These are phyloP conservation scores for Candida broadrunensis DNA, from an alignment of 805 yeast species.

Conservation along the genomic window DNA sequence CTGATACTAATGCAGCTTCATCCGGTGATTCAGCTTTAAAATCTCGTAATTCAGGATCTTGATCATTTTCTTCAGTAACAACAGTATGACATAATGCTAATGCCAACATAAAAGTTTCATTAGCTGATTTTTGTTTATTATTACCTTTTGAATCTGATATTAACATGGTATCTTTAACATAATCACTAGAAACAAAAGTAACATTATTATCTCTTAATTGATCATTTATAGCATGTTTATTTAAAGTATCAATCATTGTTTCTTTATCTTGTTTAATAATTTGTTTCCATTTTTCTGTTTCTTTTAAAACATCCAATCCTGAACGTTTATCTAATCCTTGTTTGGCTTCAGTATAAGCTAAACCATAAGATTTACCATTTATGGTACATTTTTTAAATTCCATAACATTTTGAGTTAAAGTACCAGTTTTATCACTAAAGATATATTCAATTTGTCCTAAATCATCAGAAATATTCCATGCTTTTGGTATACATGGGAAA, in stretches of 20 bases:
- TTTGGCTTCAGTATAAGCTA: constrained; percentile 75
- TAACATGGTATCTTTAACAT: constrained; percentile 48
- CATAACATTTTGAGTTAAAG: constrained; percentile 80
- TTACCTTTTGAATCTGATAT: constrained; percentile 22
- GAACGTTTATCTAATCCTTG: constrained; percentile 66
- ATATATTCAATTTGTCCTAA: constrained; percentile 80
- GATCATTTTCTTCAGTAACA: constrained; percentile 50
- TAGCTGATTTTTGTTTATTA: constrained; percentile 40
- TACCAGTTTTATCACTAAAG: constrained; percentile 83
- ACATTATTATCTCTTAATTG: constrained; percentile 49
- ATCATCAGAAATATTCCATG: constrained; percentile 84
- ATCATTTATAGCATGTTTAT: constrained; percentile 32
- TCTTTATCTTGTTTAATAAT: constrained; percentile 41
- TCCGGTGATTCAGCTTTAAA: constrained; percentile 84
- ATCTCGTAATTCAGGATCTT: constrained; percentile 39
- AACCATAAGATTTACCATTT: constrained; percentile 64
- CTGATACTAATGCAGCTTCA: constrained; percentile 76
- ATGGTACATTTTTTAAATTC: constrained; percentile 76
- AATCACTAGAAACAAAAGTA: constrained; percentile 63
- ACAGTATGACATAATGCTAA: constrained; percentile 76
- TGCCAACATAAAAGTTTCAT: constrained; percentile 59
- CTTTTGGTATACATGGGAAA: constrained; percentile 75
- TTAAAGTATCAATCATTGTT: constrained; percentile 47
- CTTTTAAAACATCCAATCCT: constrained; percentile 58
- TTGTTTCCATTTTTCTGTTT: constrained; percentile 38